Base-by-base conservation (phyloP, 2,329 filamentous ascomycete species). In the Aspergillus sp. region DNA sequence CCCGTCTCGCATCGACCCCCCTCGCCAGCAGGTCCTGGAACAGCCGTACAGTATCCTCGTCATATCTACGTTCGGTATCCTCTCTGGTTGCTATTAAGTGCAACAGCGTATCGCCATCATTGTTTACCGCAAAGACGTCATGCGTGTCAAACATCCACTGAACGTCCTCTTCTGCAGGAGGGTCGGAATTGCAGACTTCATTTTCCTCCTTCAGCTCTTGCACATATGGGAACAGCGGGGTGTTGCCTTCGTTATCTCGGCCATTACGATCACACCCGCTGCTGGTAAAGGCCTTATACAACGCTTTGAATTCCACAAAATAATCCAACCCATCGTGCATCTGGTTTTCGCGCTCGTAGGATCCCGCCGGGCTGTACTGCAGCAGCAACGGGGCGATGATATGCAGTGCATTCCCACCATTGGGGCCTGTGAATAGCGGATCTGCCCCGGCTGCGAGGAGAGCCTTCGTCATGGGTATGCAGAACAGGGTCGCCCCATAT, bases 71-170 rank as follows among this genome's bases (percentile, higher is more conserved):
- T 22, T 13, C 47, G 8, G 8, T 44, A 34, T 17, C 46, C 42
- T 20, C 44, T 27, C 44, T 39, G 20, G 2, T 19, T 20, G 57
- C 54, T 20, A 60, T 30, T 6, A 39, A 54, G 45, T 57, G 54
- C 15, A 60, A 22, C 13, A 60, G 46, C 5, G 54, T 60, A 27
- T 60, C 54, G 15, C 57, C 57, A 15, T 51, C 39, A 41, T 60
- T 8, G 11, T 57, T 57, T 2, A 52, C 13, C 3, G 50, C 57
- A 30, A 45, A 48, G 5, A 54, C n/a, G 34, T 57, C 57, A 41
- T 57, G 57, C 13, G 17, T 27, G 7, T 22, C 9, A 17, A 57
- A 49, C 24, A 57, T 47, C 13, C 17, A 15, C 22, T 6, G 20
- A 6, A 46, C 20, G 4, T 46, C 42, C 9, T 30, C 22, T 24